Percentiles rank a stretch among this genome's conserved stretches.
Conservation (phyloP, 495 filamentous ascomycete genomes). For the Trichocladium uniseriatum region DNA sequence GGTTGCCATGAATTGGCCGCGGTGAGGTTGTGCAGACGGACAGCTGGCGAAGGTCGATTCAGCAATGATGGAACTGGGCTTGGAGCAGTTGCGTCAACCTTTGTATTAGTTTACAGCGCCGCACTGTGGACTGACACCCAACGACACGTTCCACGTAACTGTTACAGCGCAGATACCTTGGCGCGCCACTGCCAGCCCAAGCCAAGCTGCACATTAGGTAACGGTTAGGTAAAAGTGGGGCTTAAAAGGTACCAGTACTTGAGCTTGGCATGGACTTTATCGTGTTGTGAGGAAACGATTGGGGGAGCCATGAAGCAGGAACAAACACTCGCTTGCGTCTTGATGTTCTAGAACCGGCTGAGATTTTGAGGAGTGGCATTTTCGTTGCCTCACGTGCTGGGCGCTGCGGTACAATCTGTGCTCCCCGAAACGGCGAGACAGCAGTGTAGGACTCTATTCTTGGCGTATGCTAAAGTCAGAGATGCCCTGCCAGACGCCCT, state of each 20-base stretch:
- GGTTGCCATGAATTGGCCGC: neutral
- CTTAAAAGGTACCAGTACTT: neutral
- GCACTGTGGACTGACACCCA: neutral
- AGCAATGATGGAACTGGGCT: neutral
- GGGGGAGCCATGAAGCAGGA: neutral
- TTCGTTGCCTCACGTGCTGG: too few species aligned
- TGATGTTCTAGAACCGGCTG: neutral
- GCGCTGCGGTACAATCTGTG: too few species aligned
- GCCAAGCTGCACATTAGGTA: constrained; percentile 6
- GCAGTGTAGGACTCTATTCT: neutral
- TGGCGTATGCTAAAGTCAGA: constrained; percentile 32
- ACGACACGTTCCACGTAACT: neutral
- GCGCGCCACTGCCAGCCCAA: neutral
- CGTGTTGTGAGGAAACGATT: neutral
- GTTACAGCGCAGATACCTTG: constrained; percentile 6
- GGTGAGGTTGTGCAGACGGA: too few species aligned
- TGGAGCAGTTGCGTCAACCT: too few species aligned
- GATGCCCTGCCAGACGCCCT: constrained; percentile 69
- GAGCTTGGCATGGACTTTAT: too few species aligned
- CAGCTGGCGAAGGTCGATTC: too few species aligned
- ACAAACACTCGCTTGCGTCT: neutral
- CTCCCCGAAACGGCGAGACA: too few species aligned
- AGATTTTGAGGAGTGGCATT: too few species aligned
- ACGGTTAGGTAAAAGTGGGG: constrained; percentile 9
- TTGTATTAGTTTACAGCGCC: too few species aligned